Conservation (phyloP, 2,329 filamentous ascomycete species). For the Paecilomyces dactylethromorphus region DNA sequence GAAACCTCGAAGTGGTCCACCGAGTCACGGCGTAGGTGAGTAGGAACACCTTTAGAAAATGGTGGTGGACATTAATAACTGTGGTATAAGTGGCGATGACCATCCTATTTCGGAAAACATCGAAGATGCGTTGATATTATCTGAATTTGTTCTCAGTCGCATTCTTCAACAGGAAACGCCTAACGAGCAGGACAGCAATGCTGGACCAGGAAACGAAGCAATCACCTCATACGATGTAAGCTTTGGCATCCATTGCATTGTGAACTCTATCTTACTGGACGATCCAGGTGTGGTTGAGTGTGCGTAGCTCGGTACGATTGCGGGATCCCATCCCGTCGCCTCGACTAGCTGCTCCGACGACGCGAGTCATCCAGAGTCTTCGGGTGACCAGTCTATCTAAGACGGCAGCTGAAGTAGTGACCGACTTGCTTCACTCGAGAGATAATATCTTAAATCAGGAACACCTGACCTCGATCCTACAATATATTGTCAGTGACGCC, state of each 20-base stretch:
- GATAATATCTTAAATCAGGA: constrained; percentile 17
- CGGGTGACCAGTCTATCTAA: constrained; percentile 19
- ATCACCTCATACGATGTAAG: constrained; percentile 32
- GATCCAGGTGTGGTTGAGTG: constrained; percentile 27
- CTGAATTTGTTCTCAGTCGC: constrained; percentile 28
- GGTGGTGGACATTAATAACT: neutral
- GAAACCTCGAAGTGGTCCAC: constrained; percentile 23
- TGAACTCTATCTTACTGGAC: neutral
- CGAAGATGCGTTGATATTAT: constrained; percentile 29
- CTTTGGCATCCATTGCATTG: neutral
- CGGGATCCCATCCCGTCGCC: constrained; percentile 13
- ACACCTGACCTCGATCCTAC: constrained; percentile 21
- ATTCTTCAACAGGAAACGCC: constrained; percentile 18
- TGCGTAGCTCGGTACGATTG: constrained; percentile 19
- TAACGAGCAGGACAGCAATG: constrained; percentile 12
- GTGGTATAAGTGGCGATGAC: constrained; percentile 5
- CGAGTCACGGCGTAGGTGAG: constrained; percentile 13
- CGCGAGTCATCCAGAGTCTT: constrained; percentile 19
- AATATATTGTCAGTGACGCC: constrained; percentile 26
- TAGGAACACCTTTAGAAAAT: neutral
- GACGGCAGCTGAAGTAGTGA: constrained; percentile 26
- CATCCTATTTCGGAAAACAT: constrained; percentile 23
- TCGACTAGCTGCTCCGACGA: constrained; percentile 14
- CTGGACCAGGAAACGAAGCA: constrained; percentile 23
- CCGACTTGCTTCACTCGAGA: constrained; percentile 24